Evolutionary conservation across 2,329 filamentous ascomycete species (phyloP).

Genomic region (Stemphylium lycopersici): DNA sequence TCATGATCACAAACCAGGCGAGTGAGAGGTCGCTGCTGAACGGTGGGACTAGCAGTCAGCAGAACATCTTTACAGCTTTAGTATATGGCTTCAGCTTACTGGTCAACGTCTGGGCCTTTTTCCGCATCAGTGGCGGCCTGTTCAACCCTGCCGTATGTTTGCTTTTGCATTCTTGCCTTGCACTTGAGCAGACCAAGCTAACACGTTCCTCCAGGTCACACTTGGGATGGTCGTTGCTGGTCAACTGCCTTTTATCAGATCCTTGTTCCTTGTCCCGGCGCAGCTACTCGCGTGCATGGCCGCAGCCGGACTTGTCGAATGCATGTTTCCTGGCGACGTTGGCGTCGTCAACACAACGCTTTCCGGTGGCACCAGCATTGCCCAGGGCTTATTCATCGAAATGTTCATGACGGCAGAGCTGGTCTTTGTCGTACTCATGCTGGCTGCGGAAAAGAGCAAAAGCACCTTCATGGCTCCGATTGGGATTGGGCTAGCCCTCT

Average conservation of each 20-base stretch:
- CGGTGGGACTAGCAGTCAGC: constrained; percentile 23
- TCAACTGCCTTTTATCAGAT: constrained; percentile 23
- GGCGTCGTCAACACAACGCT: constrained; percentile 29
- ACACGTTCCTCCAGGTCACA: constrained; percentile 21
- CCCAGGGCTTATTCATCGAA: constrained; percentile 27
- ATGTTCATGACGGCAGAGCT: constrained; percentile 33
- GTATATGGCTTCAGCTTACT: constrained; percentile 38
- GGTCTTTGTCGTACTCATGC: constrained; percentile 36
- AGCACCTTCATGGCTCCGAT: constrained; percentile 32
- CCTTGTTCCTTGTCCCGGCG: constrained; percentile 25
- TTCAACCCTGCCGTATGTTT: constrained; percentile 27
- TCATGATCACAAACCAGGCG: constrained; percentile 31
- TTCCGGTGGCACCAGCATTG: constrained; percentile 22
- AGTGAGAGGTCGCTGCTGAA: constrained; percentile 21
- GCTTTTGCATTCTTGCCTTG: not conserved
- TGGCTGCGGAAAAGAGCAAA: constrained; percentile 40
- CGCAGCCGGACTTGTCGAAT: constrained; percentile 29
- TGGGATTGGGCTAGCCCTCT: constrained; percentile 29
- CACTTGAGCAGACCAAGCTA: not conserved
- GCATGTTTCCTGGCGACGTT: constrained; percentile 33
- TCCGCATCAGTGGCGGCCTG: constrained; percentile 33
- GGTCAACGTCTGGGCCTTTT: constrained; percentile 44
- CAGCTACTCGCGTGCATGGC: constrained; percentile 35
- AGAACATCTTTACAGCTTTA: constrained; percentile 37
- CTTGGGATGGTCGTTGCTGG: constrained; percentile 32